Conservation (phyloP, 1,284 basidiomycete genomes). For the Heterobasidion annosum region DNA sequence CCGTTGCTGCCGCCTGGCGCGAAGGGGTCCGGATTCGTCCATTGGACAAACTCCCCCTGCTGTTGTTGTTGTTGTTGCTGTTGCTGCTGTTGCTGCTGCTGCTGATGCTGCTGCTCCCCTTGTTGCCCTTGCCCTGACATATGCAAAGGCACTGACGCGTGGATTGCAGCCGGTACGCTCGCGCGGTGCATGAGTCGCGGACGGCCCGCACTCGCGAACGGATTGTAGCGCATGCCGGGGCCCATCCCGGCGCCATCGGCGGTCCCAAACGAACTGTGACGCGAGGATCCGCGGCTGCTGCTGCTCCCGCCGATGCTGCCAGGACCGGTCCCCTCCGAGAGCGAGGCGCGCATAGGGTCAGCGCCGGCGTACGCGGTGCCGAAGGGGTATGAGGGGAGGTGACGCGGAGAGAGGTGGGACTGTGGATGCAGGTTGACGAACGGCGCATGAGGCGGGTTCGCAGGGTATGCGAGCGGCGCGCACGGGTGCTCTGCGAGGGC, state of each 20-base stretch:
- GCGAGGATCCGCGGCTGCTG: not conserved
- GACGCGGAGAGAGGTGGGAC: slow-evolving; percentile 1
- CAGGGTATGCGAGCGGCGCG: not conserved
- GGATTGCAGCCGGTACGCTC: not conserved
- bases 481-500: slow-evolving; percentile 7
- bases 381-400: slow-evolving; percentile 6
- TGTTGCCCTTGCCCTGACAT: not conserved
- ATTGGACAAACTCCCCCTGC: not conserved
- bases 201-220: not conserved
- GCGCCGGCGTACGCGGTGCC: slow-evolving; percentile 1
- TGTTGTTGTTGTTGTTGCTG: not conserved
- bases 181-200: not conserved
- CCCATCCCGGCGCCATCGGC: not conserved
- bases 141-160: not conserved
- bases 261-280: not conserved
- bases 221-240: not conserved
- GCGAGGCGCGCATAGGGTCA: not conserved
- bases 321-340: not conserved
- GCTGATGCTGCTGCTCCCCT: not conserved
- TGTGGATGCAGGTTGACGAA: not conserved
- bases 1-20: too few relatives aligned
- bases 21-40: too few relatives aligned
- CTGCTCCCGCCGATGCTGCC: not conserved
- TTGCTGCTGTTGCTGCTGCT: not conserved
- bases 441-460: slow-evolving; percentile 1